These are phyloP conservation scores for Solanum habrochaites DNA, from an alignment of 257 asterid species.

Conservation along the genomic window DNA sequence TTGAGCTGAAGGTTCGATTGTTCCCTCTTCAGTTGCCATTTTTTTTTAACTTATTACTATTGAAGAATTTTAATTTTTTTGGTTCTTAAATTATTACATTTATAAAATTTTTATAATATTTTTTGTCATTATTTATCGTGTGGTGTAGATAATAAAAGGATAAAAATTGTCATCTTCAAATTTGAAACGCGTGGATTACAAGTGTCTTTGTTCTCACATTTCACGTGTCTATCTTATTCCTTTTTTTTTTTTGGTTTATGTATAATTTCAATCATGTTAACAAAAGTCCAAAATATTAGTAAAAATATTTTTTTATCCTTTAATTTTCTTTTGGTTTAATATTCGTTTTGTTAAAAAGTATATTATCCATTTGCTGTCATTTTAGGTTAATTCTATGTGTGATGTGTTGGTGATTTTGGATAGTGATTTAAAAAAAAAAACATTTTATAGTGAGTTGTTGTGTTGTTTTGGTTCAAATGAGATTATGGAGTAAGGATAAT, in stretches of 20 bases:
- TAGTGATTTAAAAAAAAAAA: no score
- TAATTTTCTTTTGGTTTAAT: not conserved
- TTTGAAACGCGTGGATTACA: not conserved
- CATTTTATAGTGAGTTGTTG: not conserved
- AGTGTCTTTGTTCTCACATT: not conserved
- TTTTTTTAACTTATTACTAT: not conserved
- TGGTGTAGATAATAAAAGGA: conserved; percentile 1
- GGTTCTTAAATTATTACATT: not conserved
- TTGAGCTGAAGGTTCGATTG: not conserved
- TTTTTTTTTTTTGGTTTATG: no score
- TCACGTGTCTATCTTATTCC: not conserved
- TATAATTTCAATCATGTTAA: not conserved
- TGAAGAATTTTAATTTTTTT: no score
- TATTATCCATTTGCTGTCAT: not conserved
- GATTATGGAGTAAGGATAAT: not conserved
- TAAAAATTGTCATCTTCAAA: not conserved
- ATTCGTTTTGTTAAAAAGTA: not conserved
- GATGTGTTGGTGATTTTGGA: not conserved
- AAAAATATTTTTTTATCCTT: not conserved
- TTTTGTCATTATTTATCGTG: not conserved
- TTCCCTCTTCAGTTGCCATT: not conserved
- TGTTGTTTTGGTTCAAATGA: not conserved
- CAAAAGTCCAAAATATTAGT: not conserved
- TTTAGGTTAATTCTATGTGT: not conserved
- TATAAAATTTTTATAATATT: not conserved